Conservation (phyloP, 1,284 basidiomycete genomes). For the Coniferiporia sulphurascens region DNA sequence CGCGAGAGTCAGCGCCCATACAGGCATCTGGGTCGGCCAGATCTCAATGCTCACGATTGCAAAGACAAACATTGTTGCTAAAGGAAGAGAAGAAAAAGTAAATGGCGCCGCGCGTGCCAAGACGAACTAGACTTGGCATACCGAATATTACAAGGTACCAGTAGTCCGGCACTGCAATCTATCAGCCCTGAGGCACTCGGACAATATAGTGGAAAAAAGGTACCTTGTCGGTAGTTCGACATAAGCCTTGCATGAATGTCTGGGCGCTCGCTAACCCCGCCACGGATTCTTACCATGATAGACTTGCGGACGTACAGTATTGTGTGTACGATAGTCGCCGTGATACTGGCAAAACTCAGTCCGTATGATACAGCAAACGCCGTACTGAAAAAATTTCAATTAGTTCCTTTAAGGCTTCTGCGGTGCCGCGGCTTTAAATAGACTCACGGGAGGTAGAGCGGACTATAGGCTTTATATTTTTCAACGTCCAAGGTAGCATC, state of each 20-base stretch:
- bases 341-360: constrained; percentile 57
- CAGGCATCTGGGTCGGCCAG: constrained; percentile 42
- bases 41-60: constrained; percentile 47
- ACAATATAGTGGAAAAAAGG: neutral
- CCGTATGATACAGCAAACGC: constrained; percentile 65
- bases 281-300: constrained; percentile 63
- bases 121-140: constrained; percentile 25
- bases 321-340: constrained; percentile 68
- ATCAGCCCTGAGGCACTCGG: neutral
- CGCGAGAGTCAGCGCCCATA: constrained; percentile 44
- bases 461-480: constrained; percentile 52
- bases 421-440: neutral
- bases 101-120: neutral
- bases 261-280: constrained; percentile 66
- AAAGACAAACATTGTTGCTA: constrained; percentile 38
- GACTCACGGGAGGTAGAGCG: constrained; percentile 52
- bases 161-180: constrained; percentile 59
- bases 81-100: neutral
- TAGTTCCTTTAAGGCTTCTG: neutral
- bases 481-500: constrained; percentile 48
- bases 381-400: constrained; percentile 23
- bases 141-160: constrained; percentile 53
- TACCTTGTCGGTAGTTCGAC: constrained; percentile 60
- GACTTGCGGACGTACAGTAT: constrained; percentile 79
- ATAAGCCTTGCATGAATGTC: constrained; percentile 87